phyloP scores from a whole-genome alignment of 2,329 filamentous ascomycete genomes.

The Paraconiothyrium brasiliense region DNA sequence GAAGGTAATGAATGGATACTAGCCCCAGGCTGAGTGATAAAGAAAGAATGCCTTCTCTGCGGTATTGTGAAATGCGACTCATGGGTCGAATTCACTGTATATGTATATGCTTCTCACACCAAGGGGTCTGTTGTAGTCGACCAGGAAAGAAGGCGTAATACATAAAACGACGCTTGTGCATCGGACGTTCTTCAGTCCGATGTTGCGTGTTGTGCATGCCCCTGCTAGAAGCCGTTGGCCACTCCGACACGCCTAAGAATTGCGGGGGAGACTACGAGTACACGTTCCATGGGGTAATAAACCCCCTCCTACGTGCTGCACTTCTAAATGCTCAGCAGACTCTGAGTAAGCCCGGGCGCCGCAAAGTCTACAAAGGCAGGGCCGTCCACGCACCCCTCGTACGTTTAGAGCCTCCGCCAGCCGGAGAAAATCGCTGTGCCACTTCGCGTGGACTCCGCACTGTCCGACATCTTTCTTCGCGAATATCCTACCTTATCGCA shows the following conservation, averaged over 20 bases:
- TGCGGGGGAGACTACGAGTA: neutral
- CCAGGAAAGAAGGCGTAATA: neutral
- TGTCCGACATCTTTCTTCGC: neutral
- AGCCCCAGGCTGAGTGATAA: conserved; percentile 3
- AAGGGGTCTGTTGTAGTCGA: neutral
- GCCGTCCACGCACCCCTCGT: neutral
- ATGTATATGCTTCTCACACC: neutral
- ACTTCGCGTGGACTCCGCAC: conserved; percentile 12
- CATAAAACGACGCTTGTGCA: conserved; percentile 1
- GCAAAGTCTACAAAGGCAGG: neutral
- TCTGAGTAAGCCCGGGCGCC: conserved; percentile 1
- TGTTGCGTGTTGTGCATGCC: conserved; percentile 9
- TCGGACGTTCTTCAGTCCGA: conserved; percentile 10
- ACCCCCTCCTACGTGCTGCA: neutral
- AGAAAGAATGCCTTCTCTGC: conserved; percentile 11
- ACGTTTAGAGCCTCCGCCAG: neutral
- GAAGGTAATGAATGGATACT: neutral
- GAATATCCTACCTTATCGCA: neutral
- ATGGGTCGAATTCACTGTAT: conserved; percentile 5
- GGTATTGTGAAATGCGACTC: conserved; percentile 7
- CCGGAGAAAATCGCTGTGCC: conserved; percentile 7
- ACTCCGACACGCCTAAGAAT: neutral
- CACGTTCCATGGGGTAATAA: neutral
- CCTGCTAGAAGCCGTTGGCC: conserved; percentile 1
- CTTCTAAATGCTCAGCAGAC: neutral